Conservation (phyloP, 192 early-diverging fungal genomes). For the Gaertneriomyces semiglobifer region DNA sequence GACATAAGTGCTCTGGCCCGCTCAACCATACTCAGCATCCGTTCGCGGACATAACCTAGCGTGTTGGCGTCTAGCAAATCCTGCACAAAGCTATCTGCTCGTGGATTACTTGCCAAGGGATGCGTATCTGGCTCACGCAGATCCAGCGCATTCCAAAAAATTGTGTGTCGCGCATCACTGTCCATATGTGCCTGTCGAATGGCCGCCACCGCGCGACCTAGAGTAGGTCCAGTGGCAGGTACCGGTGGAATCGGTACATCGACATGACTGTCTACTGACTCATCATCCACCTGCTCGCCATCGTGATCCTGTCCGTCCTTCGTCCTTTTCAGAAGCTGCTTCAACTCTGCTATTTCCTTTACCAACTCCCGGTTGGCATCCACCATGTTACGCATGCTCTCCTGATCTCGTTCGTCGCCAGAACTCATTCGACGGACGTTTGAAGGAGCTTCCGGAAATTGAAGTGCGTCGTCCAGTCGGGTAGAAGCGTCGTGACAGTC, state of each 20-base stretch:
- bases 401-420: no score
- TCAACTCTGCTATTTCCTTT: no score
- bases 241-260: neutral
- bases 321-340: no score
- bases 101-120: neutral
- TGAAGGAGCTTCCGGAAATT: no score
- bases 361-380: no score
- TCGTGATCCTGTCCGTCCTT: no score
- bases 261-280: no score
- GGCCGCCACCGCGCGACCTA: neutral
- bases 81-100: neutral
- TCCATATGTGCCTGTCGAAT: slow-evolving; percentile 9
- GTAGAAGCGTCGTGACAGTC: no score
- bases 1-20: neutral
- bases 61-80: neutral
- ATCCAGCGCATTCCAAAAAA: slow-evolving; percentile 7
- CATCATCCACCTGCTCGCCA: no score
- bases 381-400: no score
- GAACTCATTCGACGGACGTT: no score
- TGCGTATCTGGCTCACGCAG: slow-evolving; percentile 1
- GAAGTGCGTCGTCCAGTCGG: no score
- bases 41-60: neutral
- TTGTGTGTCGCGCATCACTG: slow-evolving; percentile 3
- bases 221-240: neutral
- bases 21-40: slow-evolving; percentile 1